These are phyloP conservation scores for Rhexocercosporidium sp. DNA, from an alignment of 2,329 filamentous ascomycete species.

Conservation along the genomic window DNA sequence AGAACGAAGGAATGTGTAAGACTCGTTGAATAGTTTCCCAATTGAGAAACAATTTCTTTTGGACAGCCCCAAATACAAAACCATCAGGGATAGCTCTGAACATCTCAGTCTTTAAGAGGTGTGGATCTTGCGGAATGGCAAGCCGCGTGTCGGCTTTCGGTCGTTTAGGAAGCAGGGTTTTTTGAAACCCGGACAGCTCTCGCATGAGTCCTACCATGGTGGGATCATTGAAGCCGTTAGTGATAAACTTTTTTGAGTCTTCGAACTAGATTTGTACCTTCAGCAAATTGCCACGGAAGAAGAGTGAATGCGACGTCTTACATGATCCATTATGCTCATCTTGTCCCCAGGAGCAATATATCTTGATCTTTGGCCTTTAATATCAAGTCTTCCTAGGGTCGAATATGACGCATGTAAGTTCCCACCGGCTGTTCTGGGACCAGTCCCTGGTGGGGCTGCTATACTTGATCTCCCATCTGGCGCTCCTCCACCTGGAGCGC, in stretches of 20 bases:
- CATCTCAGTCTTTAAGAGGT: constrained; percentile 26
- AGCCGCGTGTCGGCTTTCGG: neutral
- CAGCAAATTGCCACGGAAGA: neutral
- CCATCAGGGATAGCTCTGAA: constrained; percentile 23
- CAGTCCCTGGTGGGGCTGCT: too few species aligned
- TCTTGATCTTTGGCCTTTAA: constrained; percentile 22
- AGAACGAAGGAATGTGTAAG: constrained; percentile 30
- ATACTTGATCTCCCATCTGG: neutral
- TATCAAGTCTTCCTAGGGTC: constrained; percentile 20
- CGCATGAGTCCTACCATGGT: constrained; percentile 18
- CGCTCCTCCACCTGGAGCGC: neutral
- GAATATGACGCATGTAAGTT: neutral
- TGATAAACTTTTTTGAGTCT: constrained; percentile 25
- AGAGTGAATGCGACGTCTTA: constrained; percentile 1
- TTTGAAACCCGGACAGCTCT: constrained; percentile 27
- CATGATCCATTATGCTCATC: constrained; percentile 29
- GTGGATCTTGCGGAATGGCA: constrained; percentile 4
- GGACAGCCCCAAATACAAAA: constrained; percentile 17
- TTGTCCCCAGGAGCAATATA: constrained; percentile 26
- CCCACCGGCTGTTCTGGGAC: too few species aligned
- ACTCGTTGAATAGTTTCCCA: constrained; percentile 30
- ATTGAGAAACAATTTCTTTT: constrained; percentile 23
- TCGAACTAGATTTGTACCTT: constrained; percentile 24
- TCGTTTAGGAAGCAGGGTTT: constrained; percentile 17
- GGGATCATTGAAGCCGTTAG: constrained; percentile 23